Conservation (phyloP, 192 early-diverging fungal genomes). For the Backusella tarrabulga region DNA sequence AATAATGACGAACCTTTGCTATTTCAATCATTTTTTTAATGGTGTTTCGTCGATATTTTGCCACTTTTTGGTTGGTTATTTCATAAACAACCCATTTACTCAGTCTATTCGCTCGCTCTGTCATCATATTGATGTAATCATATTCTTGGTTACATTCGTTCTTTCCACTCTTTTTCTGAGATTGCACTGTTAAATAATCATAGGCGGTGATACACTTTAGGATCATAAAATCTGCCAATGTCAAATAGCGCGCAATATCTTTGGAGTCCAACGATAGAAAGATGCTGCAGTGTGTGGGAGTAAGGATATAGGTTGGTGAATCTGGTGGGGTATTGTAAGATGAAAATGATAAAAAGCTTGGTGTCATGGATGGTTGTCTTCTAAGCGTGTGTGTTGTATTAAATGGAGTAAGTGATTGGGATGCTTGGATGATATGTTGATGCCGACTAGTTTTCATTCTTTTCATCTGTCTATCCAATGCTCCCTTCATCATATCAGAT, state of each 20-base stretch:
- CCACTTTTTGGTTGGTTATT: background rate
- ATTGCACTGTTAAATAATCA: conserved; percentile 26
- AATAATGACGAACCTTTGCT: conserved; percentile 22
- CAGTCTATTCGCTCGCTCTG: conserved; percentile 35
- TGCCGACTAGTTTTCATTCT: background rate
- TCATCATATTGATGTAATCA: conserved; percentile 33
- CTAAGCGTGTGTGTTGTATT: background rate
- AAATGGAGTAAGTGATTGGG: background rate
- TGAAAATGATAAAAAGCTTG: conserved; percentile 25
- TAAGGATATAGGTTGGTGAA: background rate
- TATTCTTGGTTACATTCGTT: background rate
- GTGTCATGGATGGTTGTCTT: conserved; percentile 13
- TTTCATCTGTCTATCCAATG: background rate
- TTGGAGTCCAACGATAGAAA: conserved; percentile 7
- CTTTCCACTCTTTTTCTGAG: background rate
- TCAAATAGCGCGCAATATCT: conserved; percentile 38
- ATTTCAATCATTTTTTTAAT: conserved; percentile 31
- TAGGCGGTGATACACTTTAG: conserved; percentile 31
- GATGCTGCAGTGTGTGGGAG: background rate
- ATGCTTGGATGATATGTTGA: background rate
- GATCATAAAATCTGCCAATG: conserved; percentile 36
- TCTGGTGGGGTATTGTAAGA: conserved; percentile 15
- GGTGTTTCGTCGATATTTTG: conserved; percentile 17
- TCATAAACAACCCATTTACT: conserved; percentile 36
- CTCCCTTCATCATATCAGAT: conserved; percentile 35